Conservation (phyloP, 306 rosid species). For the Malus orientalis region DNA sequence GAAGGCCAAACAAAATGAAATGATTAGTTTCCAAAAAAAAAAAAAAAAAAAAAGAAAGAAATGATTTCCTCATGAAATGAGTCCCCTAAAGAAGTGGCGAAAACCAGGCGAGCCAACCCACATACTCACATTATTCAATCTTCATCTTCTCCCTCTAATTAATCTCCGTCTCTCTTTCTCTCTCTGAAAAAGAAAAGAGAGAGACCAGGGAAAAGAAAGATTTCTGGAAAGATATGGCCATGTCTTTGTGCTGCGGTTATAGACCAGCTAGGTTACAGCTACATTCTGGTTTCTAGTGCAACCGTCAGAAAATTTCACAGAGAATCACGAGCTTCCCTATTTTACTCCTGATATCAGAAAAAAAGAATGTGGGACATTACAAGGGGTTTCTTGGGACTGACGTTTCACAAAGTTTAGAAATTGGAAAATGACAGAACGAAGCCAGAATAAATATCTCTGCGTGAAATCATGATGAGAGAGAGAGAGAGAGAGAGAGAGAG, state of each 20-base stretch:
- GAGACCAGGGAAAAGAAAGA: not conserved
- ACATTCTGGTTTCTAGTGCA: not conserved
- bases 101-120: not conserved
- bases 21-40: not conserved
- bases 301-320: not conserved
- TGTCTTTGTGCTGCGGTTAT: not conserved
- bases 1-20: not conserved
- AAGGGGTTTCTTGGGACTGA: not conserved
- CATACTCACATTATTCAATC: not conserved
- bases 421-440: not conserved
- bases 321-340: not conserved
- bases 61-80: not conserved
- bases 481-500: not conserved
- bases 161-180: not conserved
- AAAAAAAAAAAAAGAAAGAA: not conserved
- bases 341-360: not conserved
- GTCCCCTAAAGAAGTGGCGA: not conserved
- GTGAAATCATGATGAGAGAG: not conserved
- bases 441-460: not conserved
- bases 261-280: not conserved
- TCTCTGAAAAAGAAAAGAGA: not conserved
- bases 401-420: not conserved
- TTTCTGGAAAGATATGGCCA: not conserved
- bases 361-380: not conserved
- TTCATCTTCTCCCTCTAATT: not conserved